Base-by-base conservation (phyloP, 2,329 filamentous ascomycete genomes). In the Aspergillus viridinutans region DNA sequence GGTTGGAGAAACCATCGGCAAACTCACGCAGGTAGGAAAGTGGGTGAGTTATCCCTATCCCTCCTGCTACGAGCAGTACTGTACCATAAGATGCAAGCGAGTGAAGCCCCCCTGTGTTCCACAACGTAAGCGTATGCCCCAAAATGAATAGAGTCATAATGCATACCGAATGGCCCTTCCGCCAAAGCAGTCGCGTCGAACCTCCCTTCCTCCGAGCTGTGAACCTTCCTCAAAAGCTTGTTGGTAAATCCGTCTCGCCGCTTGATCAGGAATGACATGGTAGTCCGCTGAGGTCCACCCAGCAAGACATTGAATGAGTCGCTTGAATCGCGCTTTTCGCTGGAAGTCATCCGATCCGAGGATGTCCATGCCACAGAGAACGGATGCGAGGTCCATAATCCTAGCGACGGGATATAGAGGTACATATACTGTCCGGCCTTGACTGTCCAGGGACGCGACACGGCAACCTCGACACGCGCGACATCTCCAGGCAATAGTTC, bases 401-500 rank as follows among this genome's bases (percentile, higher is more conserved):
- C 73, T 14, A 76, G 50, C 4, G 65, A 68, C 0, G 83, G 83
- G 54, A 85, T 75, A 70, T 84, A 85, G 29, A 81, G 75, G 67
- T 85, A 84, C 25, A 83, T 81, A 64, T 85, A 70, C 75, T 82
- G 63, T 74, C 83, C 47, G 72, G 83, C 62, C 6, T 63, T 65
- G 59, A 73, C 72, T 6, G 55, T 66, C 69, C 69, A 72, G 3
- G 67, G 59, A 5, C 71, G 61, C 5, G 70, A 64, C 23, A 72
- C 61, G 4, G 65, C 62, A 2, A 73, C 64, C 20, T 69, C 68
- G 4, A 73, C 79, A 28, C 82, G 78, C 53, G 80, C 82, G 14
- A 83, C 82, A 61, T 83, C 80, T 20, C 78, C 78, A 2, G 81
- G 80, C 47, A 85, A 73, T 50, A 82, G 80, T 64, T 85, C 82